Percentiles rank a stretch among this genome's conserved stretches.
Evolutionary conservation across 2,329 filamentous ascomycete species (phyloP).

Genomic region (Chaetomium sp.): DNA sequence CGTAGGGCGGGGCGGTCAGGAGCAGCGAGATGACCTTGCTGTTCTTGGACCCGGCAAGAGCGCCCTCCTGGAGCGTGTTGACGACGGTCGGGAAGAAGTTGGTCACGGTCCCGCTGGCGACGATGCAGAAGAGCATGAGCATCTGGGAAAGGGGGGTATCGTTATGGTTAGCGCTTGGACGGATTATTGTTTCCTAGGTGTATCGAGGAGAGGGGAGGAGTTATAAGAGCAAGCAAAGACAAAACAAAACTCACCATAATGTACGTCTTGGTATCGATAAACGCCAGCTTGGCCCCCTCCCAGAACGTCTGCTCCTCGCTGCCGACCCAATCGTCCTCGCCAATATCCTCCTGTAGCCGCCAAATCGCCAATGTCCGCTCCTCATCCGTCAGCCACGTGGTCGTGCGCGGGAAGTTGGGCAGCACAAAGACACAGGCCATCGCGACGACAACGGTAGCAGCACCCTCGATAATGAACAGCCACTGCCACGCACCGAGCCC

Average conservation of each 20-base stretch:
- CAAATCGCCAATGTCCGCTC: constrained; percentile 47
- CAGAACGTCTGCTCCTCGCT: constrained; percentile 49
- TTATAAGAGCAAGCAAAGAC: no score
- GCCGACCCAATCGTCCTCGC: constrained; percentile 56
- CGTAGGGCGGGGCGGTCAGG: constrained; percentile 59
- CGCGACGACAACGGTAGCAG: constrained; percentile 52
- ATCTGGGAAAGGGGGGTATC: constrained; percentile 26
- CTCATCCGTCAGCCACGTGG: constrained; percentile 47
- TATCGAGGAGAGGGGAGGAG: no score
- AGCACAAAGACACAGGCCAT: constrained; percentile 48
- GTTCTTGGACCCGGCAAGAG: constrained; percentile 36
- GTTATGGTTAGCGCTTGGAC: neutral
- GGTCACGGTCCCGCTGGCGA: constrained; percentile 49
- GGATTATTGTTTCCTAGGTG: no score
- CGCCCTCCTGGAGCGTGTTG: constrained; percentile 43
- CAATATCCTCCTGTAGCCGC: constrained; percentile 58
- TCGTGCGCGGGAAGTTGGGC: constrained; percentile 37
- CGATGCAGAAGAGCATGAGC: constrained; percentile 52
- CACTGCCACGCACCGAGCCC: constrained; percentile 56
- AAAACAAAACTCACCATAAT: constrained; percentile 38
- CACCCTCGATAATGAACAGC: constrained; percentile 62
- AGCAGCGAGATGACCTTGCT: constrained; percentile 53
- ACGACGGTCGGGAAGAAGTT: constrained; percentile 70
- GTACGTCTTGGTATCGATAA: constrained; percentile 54
- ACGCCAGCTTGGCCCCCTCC: constrained; percentile 48